Evolutionary conservation across 305 asterid species (phyloP).

Genomic region (Ruellia speciosa): DNA sequence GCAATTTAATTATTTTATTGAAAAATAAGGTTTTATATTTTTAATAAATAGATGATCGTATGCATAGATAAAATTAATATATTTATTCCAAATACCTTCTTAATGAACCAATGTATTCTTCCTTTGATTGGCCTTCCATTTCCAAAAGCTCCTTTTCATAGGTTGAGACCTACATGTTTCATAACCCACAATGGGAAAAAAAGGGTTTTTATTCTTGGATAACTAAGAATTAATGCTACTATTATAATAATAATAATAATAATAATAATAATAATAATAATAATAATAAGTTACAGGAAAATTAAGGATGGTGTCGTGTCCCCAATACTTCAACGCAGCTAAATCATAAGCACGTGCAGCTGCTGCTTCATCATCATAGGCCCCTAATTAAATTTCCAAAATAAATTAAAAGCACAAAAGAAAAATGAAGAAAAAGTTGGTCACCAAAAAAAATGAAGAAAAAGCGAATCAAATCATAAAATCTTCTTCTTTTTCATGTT

Average conservation of each 20-base stretch:
- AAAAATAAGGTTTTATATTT: background rate
- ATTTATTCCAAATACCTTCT: constrained; percentile 19
- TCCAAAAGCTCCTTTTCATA: constrained; percentile 35
- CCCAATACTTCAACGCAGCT: constrained; percentile 38
- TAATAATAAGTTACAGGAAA: constrained; percentile 21
- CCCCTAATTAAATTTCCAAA: constrained; percentile 16
- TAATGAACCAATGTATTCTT: constrained; percentile 29
- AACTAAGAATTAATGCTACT: background rate
- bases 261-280: background rate
- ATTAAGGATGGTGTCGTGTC: constrained; percentile 26
- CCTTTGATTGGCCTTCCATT: constrained; percentile 26
- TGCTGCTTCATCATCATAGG: constrained; percentile 29
- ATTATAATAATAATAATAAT: background rate
- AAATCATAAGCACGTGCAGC: constrained; percentile 34
- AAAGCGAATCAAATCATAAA: too few species aligned
- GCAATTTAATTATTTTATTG: background rate
- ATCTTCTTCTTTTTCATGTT: too few species aligned
- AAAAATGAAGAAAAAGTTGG: too few species aligned
- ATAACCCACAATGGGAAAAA: background rate
- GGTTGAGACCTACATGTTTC: constrained; percentile 23
- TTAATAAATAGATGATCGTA: background rate
- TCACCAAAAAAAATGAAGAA: too few species aligned
- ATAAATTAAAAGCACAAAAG: too few species aligned
- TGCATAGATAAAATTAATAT: background rate
- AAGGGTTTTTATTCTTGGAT: too few species aligned